These are phyloP conservation scores for Drosera capensis DNA, from an alignment of 148 eudicot genomes.

Conservation along the genomic window DNA sequence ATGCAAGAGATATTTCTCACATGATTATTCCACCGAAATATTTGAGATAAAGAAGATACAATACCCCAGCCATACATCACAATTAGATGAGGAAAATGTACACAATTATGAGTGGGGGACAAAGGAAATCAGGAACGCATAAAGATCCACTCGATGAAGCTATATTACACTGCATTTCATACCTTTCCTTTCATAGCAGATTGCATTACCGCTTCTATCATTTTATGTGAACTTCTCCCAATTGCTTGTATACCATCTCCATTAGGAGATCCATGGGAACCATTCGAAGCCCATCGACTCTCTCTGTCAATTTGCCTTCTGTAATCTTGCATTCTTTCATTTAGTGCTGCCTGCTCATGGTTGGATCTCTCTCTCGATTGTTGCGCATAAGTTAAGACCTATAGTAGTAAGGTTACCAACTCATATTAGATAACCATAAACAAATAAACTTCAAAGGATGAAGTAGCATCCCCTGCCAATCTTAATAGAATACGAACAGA, in stretches of 20 bases:
- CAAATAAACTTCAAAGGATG: not conserved
- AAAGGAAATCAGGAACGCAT: no score
- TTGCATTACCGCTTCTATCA: slow-evolving; percentile 96
- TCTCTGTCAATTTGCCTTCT: slow-evolving; percentile 88
- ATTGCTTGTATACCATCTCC: slow-evolving; percentile 93
- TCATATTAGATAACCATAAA: not conserved
- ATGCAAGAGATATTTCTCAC: not conserved
- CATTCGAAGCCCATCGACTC: slow-evolving; percentile 76
- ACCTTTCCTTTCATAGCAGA: slow-evolving; percentile 95
- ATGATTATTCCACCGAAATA: no score
- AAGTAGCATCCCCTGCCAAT: no score
- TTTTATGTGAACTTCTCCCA: slow-evolving; percentile 95
- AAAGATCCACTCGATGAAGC: no score
- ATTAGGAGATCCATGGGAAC: slow-evolving; percentile 81
- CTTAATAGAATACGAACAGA: no score
- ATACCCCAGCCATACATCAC: not conserved
- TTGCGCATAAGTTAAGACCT: slow-evolving; percentile 93
- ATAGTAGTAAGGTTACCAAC: slow-evolving; percentile 2
- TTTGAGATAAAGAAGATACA: not conserved
- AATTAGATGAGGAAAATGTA: not conserved
- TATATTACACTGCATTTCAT: no score
- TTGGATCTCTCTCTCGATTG: slow-evolving; percentile 92
- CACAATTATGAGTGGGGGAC: no score
- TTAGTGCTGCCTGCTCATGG: slow-evolving; percentile 90
- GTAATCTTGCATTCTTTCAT: slow-evolving; percentile 92